Conservation (phyloP, 75 land plant species). For the Pseudotsuga menziesii region DNA sequence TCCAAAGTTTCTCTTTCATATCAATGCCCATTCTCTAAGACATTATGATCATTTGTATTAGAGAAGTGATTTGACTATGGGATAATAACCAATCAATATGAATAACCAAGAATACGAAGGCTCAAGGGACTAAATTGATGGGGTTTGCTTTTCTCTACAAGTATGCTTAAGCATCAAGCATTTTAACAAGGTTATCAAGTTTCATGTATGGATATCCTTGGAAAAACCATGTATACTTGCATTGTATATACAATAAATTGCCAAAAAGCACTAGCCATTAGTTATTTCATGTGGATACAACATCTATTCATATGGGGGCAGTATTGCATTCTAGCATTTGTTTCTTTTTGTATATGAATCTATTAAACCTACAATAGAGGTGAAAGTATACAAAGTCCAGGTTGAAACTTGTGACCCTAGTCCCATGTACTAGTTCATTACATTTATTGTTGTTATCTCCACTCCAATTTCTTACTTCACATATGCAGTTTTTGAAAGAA, state of each 20-base stretch:
- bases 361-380: constrained; percentile 29
- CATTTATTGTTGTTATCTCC: constrained; percentile 44
- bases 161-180: too few species aligned
- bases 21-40: too few species aligned
- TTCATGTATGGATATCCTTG: constrained; percentile 44
- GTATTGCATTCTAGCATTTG: constrained; percentile 62
- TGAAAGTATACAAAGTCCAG: constrained; percentile 44
- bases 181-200: constrained; percentile 25
- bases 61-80: too few species aligned
- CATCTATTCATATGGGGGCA: constrained; percentile 81
- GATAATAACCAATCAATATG: too few species aligned
- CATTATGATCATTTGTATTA: too few species aligned
- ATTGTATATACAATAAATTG: constrained; percentile 79
- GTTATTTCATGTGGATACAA: constrained; percentile 92
- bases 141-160: too few species aligned
- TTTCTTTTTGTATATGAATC: constrained; percentile 71
- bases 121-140: too few species aligned
- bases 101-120: too few species aligned
- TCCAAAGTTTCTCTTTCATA: too few species aligned
- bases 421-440: constrained; percentile 69
- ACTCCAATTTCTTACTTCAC: constrained; percentile 61
- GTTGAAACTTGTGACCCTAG: constrained; percentile 65
- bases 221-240: constrained; percentile 80
- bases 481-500: constrained; percentile 50
- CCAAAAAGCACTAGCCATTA: constrained; percentile 76